Percentiles rank a stretch among this genome's conserved stretches.
Evolutionary conservation across 306 rosid species (phyloP).

Genomic region (Phaseolus lunatus): DNA sequence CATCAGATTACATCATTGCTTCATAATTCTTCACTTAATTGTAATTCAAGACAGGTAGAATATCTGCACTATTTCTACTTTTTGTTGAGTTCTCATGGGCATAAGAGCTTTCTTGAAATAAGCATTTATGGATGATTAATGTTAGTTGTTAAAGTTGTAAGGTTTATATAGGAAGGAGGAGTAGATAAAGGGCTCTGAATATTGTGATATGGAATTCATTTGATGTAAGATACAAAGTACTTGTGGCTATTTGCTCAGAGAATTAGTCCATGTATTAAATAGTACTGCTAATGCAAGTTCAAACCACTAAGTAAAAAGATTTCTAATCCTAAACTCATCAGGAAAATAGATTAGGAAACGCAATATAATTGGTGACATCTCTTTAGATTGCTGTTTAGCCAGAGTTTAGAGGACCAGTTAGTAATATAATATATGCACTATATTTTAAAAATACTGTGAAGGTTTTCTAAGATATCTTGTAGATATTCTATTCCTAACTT

Average conservation of each 20-base stretch:
- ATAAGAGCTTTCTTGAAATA: constrained; percentile 33
- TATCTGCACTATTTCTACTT: constrained; percentile 6
- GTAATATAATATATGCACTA: background rate
- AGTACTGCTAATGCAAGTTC: background rate
- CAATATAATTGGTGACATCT: constrained; percentile 17
- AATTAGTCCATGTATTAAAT: background rate
- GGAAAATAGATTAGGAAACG: constrained; percentile 1
- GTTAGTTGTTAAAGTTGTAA: constrained; percentile 25
- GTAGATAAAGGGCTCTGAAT: background rate
- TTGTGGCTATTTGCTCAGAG: background rate
- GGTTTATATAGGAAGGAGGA: constrained; percentile 14
- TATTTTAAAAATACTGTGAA: background rate
- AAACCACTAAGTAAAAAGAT: constrained; percentile 4
- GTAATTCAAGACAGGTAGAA: constrained; percentile 75
- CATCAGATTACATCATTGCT: constrained; percentile 68
- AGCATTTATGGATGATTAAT: constrained; percentile 34
- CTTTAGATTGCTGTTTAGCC: background rate
- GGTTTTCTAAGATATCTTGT: constrained; percentile 1
- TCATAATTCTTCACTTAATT: constrained; percentile 57
- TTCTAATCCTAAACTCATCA: background rate
- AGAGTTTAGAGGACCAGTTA: background rate
- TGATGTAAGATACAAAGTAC: background rate
- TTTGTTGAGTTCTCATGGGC: constrained; percentile 21
- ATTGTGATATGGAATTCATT: constrained; percentile 12
- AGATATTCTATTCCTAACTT: constrained; percentile 14